Evolutionary conservation across 768 basidiomycete genomes (phyloP), one percentile per base, ranked within the genome.

Genomic region (Boletus subcaerulescens): DNA sequence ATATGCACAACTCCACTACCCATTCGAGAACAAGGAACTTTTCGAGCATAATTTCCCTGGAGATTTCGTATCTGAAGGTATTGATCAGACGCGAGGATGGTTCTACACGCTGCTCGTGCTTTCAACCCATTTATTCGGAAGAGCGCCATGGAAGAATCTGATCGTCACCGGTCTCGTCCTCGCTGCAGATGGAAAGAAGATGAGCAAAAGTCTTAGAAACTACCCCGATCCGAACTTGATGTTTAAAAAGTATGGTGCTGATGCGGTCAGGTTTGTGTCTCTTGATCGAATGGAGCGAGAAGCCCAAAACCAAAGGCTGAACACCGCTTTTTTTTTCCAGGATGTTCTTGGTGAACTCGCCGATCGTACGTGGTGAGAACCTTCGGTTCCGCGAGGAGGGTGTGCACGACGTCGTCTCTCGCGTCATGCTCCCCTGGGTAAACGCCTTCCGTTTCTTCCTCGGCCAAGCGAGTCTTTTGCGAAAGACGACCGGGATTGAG

Each of bases 371-470:
- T 29, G 97, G 91, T 13, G 97, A 98, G 71, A 98, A 98, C 70
- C 82, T 99, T 42, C 87, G 94, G 50, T 99, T 99, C 87, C 85
- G 94, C 47, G 97, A 99, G 72, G 93, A 96, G 61, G 97, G 97
- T 59, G 97, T 99, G 55, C 89, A 92, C 60, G 96, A 98, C 63
- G 94, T 98, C 61, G 80, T 98, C 60, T 91, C 93, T 41, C 89
- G 91, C n/a, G 97, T 98, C 33, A 86, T 99, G 57, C 80, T 98
- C 13, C 96, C 96, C 5, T 98, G 97, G 94, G 83, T 98, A 68
- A 99, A 98, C 71, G 91, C 95, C 42, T 95, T 95, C 85, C 93
- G 96, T 52, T 99, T 99, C 83, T 97, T 98, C 84, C 79, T 98
- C 45, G 93, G 92, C n/a, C 95, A 98, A 69, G 91, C 85, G 35